Evolutionary conservation across 805 yeast genomes (phyloP).

Genomic region (Saturnispora serradocipensis): DNA sequence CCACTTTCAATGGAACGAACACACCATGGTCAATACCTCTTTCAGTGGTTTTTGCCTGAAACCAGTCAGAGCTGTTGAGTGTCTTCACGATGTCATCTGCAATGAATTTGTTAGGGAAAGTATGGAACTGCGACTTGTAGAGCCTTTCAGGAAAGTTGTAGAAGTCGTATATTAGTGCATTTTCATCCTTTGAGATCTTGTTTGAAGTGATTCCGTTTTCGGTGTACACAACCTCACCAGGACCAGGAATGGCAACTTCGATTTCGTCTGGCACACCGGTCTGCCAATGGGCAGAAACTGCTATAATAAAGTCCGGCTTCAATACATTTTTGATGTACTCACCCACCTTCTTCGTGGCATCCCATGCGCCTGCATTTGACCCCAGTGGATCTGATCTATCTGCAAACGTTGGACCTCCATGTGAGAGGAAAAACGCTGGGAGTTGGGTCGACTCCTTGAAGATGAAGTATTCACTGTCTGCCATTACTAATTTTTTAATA

Average conservation of each 20-base stretch:
- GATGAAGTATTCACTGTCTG: slow-evolving; percentile 14
- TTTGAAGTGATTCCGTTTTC: slow-evolving; percentile 12
- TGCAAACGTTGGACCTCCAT: slow-evolving; percentile 78
- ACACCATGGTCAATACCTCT: slow-evolving; percentile 79
- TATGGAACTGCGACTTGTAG: slow-evolving; percentile 55
- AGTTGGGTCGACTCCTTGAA: slow-evolving; percentile 18
- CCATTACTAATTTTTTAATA: slow-evolving; percentile 10
- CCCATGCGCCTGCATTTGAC: slow-evolving; percentile 53
- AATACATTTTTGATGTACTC: slow-evolving; percentile 35
- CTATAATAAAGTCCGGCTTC: slow-evolving; percentile 58
- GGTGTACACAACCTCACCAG: slow-evolving; percentile 15
- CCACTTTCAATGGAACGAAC: slow-evolving; percentile 74
- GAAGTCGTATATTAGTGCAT: slow-evolving; percentile 63
- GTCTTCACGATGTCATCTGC: slow-evolving; percentile 37
- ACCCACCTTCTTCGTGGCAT: slow-evolving; percentile 42
- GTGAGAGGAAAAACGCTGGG: slow-evolving; percentile 67
- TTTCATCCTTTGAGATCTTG: slow-evolving; percentile 29
- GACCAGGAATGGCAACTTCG: slow-evolving; percentile 40
- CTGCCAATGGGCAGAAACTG: slow-evolving; percentile 78
- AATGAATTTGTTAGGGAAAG: slow-evolving; percentile 34
- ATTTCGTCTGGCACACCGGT: slow-evolving; percentile 32
- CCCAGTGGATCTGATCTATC: slow-evolving; percentile 41
- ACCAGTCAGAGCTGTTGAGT: slow-evolving; percentile 35
- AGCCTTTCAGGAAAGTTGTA: slow-evolving; percentile 59
- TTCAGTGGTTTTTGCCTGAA: slow-evolving; percentile 31